These are phyloP conservation scores for Fusarium chlamydosporum DNA, from an alignment of 2,329 filamentous ascomycete genomes.

Conservation along the genomic window DNA sequence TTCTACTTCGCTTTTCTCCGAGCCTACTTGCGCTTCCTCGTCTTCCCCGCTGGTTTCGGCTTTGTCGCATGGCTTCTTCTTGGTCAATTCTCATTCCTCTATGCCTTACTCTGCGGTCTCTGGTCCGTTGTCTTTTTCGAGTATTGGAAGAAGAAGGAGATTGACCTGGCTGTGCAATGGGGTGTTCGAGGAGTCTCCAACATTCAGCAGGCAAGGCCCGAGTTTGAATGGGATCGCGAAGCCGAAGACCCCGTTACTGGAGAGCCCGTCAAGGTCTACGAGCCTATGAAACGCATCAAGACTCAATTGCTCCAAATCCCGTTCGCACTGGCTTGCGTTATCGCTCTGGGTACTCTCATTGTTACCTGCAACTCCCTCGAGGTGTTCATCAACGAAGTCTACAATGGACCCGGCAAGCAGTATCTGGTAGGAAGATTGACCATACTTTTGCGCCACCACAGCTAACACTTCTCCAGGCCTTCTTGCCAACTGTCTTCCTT, in stretches of 20 bases:
- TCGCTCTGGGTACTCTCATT: constrained; percentile 84
- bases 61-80: constrained; percentile 84
- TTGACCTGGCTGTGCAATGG: constrained; percentile 89
- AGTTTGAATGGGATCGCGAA: constrained; percentile 85
- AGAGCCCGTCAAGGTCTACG: constrained; percentile 81
- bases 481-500: constrained; percentile 90
- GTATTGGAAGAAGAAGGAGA: constrained; percentile 95
- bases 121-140: constrained; percentile 94
- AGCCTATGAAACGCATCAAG: constrained; percentile 79
- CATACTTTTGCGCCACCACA: background rate
- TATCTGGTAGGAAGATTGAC: constrained; percentile 73
- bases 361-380: constrained; percentile 91
- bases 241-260: constrained; percentile 85
- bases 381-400: constrained; percentile 95
- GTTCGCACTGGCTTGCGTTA: constrained; percentile 81
- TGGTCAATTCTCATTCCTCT: constrained; percentile 85
- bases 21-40: constrained; percentile 87
- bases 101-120: constrained; percentile 82
- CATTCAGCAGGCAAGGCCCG: constrained; percentile 81
- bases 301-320: constrained; percentile 86
- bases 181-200: constrained; percentile 86
- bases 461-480: constrained; percentile 69
- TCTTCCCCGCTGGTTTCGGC: constrained; percentile 86
- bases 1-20: constrained; percentile 97
- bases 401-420: constrained; percentile 87